Evolutionary conservation across 164 flowering plant species (phyloP), one percentile per base, ranked within the genome.

Genomic region (Chimonanthus praecox): DNA sequence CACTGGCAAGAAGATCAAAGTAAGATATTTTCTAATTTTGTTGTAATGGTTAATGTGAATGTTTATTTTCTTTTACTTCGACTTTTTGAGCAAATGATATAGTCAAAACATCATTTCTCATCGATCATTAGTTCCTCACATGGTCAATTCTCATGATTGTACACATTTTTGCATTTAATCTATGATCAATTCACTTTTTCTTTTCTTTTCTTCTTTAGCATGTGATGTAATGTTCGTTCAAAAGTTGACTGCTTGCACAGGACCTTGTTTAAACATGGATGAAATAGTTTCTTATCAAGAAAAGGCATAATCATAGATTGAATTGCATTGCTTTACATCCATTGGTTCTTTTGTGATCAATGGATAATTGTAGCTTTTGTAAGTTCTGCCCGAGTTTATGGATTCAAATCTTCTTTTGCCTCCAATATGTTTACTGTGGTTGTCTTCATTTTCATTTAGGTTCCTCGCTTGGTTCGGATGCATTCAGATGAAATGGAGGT

Each of bases 401-500:
- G 9, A 33, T 21, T 21, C 16, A 20, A 33, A 63, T 10, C 66
- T 63, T 63, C 7, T 20, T 62, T 10, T 66, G 48, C 45, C 46
- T 18, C 66, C 16, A 44, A 51, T 64, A 65, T 2, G n/a, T 47
- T 65, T 43, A 70, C 21, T 50, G 10, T 75, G 7, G 4, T 44
- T 62, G 11, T 73, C 18, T 15, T 45, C 15, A 33, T 47, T 49
- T 62, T 50, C 3, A 10, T 79, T 44, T 84, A 96, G 99, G 89
- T 96, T 79, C 99, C 99, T 79, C 99, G 98, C 61, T 81, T 96
- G 82, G 97, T 92, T 69, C 90, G 99, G 75, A 90, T 96, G 99
- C 99, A 96, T 83, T 89, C 99, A 20, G 75, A 94, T 87, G 99
- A 96, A 73, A 94, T 96, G 99, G 98, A 96, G 99, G 98, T 94